Evolutionary conservation across 2,329 filamentous ascomycete species (phyloP).

Genomic region (Ascochyta pisi): DNA sequence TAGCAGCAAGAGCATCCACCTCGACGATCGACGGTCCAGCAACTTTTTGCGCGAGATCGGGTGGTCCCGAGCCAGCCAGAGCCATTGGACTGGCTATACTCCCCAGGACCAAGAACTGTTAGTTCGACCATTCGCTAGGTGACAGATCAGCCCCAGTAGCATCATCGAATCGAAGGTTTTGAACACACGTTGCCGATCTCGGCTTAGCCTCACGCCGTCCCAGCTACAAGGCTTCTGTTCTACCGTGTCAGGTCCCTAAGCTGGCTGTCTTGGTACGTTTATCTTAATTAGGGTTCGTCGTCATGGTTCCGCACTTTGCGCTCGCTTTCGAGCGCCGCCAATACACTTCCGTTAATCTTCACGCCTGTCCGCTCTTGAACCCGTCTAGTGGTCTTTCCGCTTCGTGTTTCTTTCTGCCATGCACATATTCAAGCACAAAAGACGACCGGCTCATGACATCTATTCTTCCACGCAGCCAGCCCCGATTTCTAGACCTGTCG

Average conservation of each 20-base stretch:
- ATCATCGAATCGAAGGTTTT: slow-evolving; percentile 15
- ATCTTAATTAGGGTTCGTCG: slow-evolving; percentile 24
- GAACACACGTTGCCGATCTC: slow-evolving; percentile 8
- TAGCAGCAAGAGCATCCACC: neutral
- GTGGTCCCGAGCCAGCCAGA: slow-evolving; percentile 4
- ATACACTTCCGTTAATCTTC: slow-evolving; percentile 8
- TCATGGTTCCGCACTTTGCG: slow-evolving; percentile 27
- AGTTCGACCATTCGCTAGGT: slow-evolving; percentile 8
- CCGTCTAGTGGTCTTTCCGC: slow-evolving; percentile 7
- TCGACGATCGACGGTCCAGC: neutral
- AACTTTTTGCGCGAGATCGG: slow-evolving; percentile 3
- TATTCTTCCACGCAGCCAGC: slow-evolving; percentile 35
- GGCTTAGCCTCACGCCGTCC: slow-evolving; percentile 12
- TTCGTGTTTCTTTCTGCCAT: slow-evolving; percentile 13
- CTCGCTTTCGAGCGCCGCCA: slow-evolving; percentile 8
- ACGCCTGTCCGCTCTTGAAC: slow-evolving; percentile 1
- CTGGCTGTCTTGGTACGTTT: slow-evolving; percentile 28
- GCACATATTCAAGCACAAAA: slow-evolving; percentile 42
- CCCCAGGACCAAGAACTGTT: slow-evolving; percentile 7
- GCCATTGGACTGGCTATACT: slow-evolving; percentile 5
- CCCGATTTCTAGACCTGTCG: slow-evolving; percentile 20
- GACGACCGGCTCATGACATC: slow-evolving; percentile 39
- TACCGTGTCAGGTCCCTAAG: slow-evolving; percentile 6
- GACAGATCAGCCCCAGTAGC: slow-evolving; percentile 10
- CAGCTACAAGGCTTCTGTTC: neutral